Base-by-base conservation (phyloP, 164 flowering plant genomes). In the Aristolochia fimbriata region DNA sequence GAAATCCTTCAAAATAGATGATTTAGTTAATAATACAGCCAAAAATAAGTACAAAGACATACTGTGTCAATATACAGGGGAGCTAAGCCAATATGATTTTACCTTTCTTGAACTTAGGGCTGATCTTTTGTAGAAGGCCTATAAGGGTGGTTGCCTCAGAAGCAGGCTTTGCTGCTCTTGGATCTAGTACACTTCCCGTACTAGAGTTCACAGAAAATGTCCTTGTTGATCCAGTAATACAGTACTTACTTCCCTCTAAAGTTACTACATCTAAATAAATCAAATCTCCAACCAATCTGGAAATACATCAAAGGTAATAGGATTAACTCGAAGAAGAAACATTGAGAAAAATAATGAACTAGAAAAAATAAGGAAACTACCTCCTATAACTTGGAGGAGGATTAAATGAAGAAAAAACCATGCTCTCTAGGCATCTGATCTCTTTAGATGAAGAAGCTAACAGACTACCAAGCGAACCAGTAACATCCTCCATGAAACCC, bases 301-400 rank as follows among this genome's bases (percentile, higher is more conserved):
- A 66, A 15, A 57, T 37, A 57, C 4, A 17, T 15, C 0, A 19
- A 19, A 30, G 17, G 58, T 15, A 30, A 27, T 15, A 56, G 19
- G 2, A 9, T 30, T 17, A 24, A 10, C 9, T 56, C 9, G 31
- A 11, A n/a, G 15, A 45, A 24, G 31, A n/a, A 20, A 48, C 27
- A 47, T 57, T 51, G 19, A 31, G 19, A 17, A 31, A 8, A 17
- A 47, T 30, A 15, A 51, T 62, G 0, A 8, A 23, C 33, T 24
- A n/a, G 41, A 22, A 2, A n/a, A 31, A 16, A 37, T 57, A 68
- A 52, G 55, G 21, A 30, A 55, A 30, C 67, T 66, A 84, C 99
- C 96, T 88, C 78, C 96, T 78, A 71, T 88, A 69, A 73, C 96
- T 83, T 68, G 99, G 99, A 68, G 97, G 93, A 65, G 96, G 99